These are phyloP conservation scores for Diaporthe vaccinii DNA, from an alignment of 2,329 filamentous ascomycete species.

Conservation along the genomic window DNA sequence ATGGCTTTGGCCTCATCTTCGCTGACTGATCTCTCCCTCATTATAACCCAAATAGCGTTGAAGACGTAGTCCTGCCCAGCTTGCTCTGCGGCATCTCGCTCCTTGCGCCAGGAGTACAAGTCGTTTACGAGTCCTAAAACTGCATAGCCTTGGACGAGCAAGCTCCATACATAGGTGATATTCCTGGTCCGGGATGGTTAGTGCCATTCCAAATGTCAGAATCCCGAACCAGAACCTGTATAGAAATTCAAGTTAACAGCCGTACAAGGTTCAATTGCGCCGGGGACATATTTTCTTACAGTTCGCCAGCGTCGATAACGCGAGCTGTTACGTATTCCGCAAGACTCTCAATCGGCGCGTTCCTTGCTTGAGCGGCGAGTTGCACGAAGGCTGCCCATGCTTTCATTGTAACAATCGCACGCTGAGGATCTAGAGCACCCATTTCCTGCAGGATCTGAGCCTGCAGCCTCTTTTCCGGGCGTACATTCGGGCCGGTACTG, in stretches of 20 bases:
- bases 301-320: background rate
- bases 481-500: background rate
- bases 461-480: background rate
- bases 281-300: background rate
- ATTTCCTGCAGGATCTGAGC: background rate
- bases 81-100: background rate
- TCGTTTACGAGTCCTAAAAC: background rate
- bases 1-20: background rate
- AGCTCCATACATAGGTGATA: background rate
- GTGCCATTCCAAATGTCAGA: background rate
- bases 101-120: background rate
- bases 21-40: background rate
- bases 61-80: background rate
- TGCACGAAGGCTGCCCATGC: background rate
- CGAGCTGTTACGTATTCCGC: background rate
- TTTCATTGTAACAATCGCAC: background rate
- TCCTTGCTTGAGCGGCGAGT: background rate
- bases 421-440: background rate
- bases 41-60: conserved; percentile 4
- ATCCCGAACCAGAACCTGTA: background rate
- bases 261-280: too few relatives aligned
- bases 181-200: background rate
- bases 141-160: background rate
- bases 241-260: too few relatives aligned
- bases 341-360: background rate